These are phyloP conservation scores for Baorangia bicolor DNA, from an alignment of 768 basidiomycete species.

Conservation along the genomic window DNA sequence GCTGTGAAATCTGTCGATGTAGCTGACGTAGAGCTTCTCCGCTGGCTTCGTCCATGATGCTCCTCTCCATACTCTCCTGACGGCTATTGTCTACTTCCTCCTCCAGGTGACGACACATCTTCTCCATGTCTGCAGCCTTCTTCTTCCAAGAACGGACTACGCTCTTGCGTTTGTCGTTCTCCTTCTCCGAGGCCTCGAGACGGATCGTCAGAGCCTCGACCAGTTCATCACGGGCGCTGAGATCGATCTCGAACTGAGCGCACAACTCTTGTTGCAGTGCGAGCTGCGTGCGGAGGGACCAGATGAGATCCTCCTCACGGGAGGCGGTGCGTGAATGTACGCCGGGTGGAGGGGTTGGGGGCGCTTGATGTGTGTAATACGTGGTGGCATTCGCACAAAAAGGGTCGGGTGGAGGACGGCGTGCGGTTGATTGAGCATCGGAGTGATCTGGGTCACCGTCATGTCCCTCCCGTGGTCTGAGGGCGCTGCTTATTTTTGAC, in stretches of 20 bases:
- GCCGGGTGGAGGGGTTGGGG: conserved; percentile 58
- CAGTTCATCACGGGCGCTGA: conserved; percentile 70
- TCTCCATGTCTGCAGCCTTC: conserved; percentile 74
- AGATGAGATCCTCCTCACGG: conserved; percentile 69
- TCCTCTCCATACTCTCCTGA: conserved; percentile 76
- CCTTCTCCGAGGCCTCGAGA: conserved; percentile 55
- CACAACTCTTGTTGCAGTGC: conserved; percentile 74
- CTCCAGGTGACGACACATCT: conserved; percentile 62
- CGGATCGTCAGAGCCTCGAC: conserved; percentile 59
- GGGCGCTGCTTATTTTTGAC: conserved; percentile 58
- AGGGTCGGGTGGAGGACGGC: conserved; percentile 59
- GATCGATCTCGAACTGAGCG: conserved; percentile 73
- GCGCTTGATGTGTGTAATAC: conserved; percentile 75
- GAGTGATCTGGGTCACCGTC: conserved; percentile 22
- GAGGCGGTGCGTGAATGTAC: conserved; percentile 59
- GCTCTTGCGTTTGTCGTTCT: conserved; percentile 57
- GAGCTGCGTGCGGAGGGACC: conserved; percentile 72
- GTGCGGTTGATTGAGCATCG: conserved; percentile 26
- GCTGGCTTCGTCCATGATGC: conserved; percentile 83
- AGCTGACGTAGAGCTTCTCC: conserved; percentile 76
- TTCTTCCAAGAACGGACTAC: conserved; percentile 67
- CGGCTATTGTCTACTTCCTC: conserved; percentile 87
- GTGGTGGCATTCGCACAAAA: conserved; percentile 72
- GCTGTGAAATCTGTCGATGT: conserved; percentile 73
- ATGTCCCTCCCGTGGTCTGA: conserved; percentile 42